phyloP scores from a whole-genome alignment of 1,284 basidiomycete species.

The Sporisorium sorghi region DNA sequence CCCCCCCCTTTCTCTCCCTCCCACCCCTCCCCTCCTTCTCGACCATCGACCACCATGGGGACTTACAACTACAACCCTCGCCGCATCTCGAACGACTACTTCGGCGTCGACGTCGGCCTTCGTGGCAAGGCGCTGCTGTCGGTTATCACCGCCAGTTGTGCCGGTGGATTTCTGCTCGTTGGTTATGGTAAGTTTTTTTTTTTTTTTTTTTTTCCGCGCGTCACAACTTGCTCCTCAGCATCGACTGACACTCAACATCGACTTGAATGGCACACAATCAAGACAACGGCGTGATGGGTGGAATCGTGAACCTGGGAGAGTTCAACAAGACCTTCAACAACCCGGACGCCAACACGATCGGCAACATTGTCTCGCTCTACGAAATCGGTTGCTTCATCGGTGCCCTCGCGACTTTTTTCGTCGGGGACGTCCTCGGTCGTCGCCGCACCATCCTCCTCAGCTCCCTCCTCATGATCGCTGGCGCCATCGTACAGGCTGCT shows the following conservation, averaged over 20 bases:
- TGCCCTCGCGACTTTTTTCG: constrained; percentile 39
- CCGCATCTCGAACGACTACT: constrained; percentile 38
- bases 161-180: constrained; percentile 35
- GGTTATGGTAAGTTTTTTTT: constrained; percentile 22
- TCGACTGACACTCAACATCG: neutral
- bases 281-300: constrained; percentile 49
- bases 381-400: constrained; percentile 52
- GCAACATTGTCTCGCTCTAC: constrained; percentile 55
- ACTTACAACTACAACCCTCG: constrained; percentile 24
- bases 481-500: constrained; percentile 75
- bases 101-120: constrained; percentile 44
- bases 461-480: constrained; percentile 74
- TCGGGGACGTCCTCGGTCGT: constrained; percentile 45
- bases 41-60: constrained; percentile 12
- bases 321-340: constrained; percentile 52
- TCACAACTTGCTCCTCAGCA: neutral
- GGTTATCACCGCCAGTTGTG: constrained; percentile 44
- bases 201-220: too few relatives aligned
- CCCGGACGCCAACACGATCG: constrained; percentile 44
- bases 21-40: neutral
- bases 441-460: constrained; percentile 53
- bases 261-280: neutral
- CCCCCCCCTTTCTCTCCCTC: neutral
- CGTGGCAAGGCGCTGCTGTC: constrained; percentile 36
- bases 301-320: constrained; percentile 17